These are phyloP conservation scores for Calamus simplicifolius DNA, from an alignment of 176 grass and related monocot species.

Conservation along the genomic window DNA sequence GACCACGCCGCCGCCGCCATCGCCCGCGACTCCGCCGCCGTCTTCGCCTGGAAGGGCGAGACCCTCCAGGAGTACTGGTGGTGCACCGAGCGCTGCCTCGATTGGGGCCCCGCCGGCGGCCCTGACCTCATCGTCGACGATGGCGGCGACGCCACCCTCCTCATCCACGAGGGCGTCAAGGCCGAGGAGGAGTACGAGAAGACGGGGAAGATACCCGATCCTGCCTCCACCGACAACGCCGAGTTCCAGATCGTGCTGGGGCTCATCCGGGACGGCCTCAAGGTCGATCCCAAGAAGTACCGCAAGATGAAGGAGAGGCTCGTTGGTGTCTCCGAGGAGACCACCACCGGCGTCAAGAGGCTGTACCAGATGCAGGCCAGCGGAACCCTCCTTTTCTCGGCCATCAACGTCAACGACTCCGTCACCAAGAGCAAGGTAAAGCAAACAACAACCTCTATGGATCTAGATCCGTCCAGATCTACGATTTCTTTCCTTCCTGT, in stretches of 20 bases:
- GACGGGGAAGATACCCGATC: conserved; percentile 58
- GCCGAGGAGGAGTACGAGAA: conserved; percentile 93
- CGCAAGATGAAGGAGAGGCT: conserved; percentile 93
- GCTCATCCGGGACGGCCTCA: conserved; percentile 80
- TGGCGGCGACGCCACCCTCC: conserved; percentile 75
- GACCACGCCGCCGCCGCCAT: conserved; percentile 97
- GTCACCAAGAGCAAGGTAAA: conserved; percentile 98
- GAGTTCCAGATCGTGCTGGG: conserved; percentile 95
- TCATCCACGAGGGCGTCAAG: conserved; percentile 88
- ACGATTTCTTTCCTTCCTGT: background rate
- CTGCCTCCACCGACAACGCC: conserved; percentile 75
- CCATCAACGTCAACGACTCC: conserved; percentile 91
- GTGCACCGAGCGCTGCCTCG: conserved; percentile 94
- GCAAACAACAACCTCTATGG: background rate
- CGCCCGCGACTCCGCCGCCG: conserved; percentile 73
- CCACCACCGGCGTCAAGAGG: conserved; percentile 85
- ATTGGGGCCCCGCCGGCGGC: conserved; percentile 64
- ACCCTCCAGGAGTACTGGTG: conserved; percentile 99
- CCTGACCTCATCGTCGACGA: conserved; percentile 97
- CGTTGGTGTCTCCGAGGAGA: conserved; percentile 93
- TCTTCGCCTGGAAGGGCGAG: conserved; percentile 98
- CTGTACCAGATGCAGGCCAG: conserved; percentile 87
- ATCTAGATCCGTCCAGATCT: conserved; percentile 1
- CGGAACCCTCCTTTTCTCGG: conserved; percentile 70
- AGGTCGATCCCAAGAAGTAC: conserved; percentile 63